Evolutionary conservation across 208 protist genomes (phyloP), one percentile per base, ranked within the genome.

Genomic region (Leptomonas pyrrhocoris): DNA sequence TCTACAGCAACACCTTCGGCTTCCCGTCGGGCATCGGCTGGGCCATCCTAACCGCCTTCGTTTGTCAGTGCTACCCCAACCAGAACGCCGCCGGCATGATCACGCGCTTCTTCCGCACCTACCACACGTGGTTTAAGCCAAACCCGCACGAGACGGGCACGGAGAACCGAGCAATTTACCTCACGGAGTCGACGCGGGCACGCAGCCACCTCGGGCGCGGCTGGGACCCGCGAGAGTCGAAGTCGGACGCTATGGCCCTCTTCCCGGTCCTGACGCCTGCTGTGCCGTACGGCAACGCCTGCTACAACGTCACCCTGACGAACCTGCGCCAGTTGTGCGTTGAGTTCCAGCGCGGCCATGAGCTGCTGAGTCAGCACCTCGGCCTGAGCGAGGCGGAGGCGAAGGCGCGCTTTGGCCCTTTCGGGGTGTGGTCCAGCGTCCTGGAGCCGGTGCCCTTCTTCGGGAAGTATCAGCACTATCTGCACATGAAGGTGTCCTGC

Each of bases 201-300:
- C 86, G 82, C 63, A 94, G 74, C 27, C 79, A 86, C 66, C 81
- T 95, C 36, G 87, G 89, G 19, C 77, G 81, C 6, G 77, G 83
- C 68, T 97, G 92, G 90, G 88, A 97, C 66, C 89, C 89, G 6
- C 85, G 86, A 0, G 80, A 90, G 78, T 90, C 90, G n/a, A 85
- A 83, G 54, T 88, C 85, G 1, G 96, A 99, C 65, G 93, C 94
- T 13, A 79, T 83, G 53, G 94, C 98, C 68, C 80, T 98, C 27
- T 99, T 99, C 85, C 98, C 98, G 9, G 91, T 99, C 45, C 92
- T 99, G 43, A 99, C 98, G n/a, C 98, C 98, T 13, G 93, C 96
- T 6, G 97, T 99, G 51, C 98, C 98, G 34, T 97, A 92, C 50
- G 96, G 98, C 84, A 99, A 99, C 71, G 96, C 98, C 0, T 99